Evolutionary conservation across 2,329 filamentous ascomycete genomes (phyloP).

Genomic region (Colletotrichum eremochloae): DNA sequence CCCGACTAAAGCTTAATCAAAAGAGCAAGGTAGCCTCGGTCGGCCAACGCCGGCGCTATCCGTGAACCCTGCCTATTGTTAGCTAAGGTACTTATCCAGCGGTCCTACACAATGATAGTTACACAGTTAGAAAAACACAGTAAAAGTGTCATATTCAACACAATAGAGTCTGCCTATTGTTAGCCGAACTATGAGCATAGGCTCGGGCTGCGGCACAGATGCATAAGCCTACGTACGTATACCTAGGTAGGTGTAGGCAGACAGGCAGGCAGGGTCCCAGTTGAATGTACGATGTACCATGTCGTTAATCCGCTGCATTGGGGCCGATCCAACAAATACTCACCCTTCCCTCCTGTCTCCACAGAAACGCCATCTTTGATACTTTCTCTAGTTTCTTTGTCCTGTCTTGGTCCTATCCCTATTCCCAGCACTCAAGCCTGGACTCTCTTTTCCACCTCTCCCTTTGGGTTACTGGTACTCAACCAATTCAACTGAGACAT

Average conservation of each 20-base stretch:
- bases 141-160: too few relatives aligned
- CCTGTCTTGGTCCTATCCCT: not conserved
- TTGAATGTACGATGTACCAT: slow-evolving; percentile 1
- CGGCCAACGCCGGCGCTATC: slow-evolving; percentile 8
- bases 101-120: too few relatives aligned
- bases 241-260: too few relatives aligned
- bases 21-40: slow-evolving; percentile 18
- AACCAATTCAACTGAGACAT: not conserved
- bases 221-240: not conserved
- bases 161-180: not conserved
- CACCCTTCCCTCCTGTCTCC: not conserved
- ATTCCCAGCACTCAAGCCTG: not conserved
- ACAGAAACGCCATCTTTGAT: not conserved
- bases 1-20: slow-evolving; percentile 16
- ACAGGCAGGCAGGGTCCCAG: slow-evolving; percentile 11
- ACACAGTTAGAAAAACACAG: too few relatives aligned
- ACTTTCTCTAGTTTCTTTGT: not conserved
- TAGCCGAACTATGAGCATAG: not conserved
- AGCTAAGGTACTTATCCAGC: not conserved
- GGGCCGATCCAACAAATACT: slow-evolving; percentile 13
- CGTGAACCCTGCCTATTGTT: not conserved
- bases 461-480: not conserved
- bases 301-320: slow-evolving; percentile 30
- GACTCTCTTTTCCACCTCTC: not conserved
- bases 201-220: slow-evolving; percentile 20